Conservation (phyloP, 805 yeast genomes). For the Saccharomycopsis malanga region DNA sequence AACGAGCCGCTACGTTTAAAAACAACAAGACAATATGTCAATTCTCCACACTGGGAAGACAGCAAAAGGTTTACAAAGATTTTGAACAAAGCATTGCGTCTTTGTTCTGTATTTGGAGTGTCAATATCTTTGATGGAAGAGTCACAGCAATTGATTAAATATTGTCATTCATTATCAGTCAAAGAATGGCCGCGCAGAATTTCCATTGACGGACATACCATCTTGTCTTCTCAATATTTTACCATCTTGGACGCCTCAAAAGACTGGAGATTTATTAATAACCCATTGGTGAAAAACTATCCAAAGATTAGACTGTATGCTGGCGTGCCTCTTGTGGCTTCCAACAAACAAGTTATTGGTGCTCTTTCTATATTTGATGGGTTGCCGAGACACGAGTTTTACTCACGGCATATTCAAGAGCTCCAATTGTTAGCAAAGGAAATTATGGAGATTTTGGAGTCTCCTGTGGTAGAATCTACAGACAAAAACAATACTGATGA, state of each 20-base stretch:
- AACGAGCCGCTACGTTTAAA: constrained; percentile 41
- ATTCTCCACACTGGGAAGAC: constrained; percentile 43
- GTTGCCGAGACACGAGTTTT: constrained; percentile 33
- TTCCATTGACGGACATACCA: constrained; percentile 63
- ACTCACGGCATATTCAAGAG: constrained; percentile 30
- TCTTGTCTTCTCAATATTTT: constrained; percentile 50
- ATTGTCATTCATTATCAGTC: constrained; percentile 40
- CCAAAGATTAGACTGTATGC: constrained; percentile 58
- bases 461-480: constrained; percentile 27
- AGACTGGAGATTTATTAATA: constrained; percentile 63
- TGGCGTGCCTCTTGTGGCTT: constrained; percentile 50
- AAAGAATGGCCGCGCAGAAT: constrained; percentile 46
- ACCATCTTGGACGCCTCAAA: constrained; percentile 50
- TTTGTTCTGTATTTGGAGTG: constrained; percentile 44
- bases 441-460: constrained; percentile 36
- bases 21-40: constrained; percentile 35
- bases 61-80: constrained; percentile 33
- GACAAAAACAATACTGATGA: neutral
- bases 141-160: constrained; percentile 42
- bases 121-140: constrained; percentile 52
- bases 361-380: constrained; percentile 52
- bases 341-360: constrained; percentile 44
- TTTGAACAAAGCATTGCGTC: constrained; percentile 33
- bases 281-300: constrained; percentile 56
- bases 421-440: constrained; percentile 36